Evolutionary conservation across 2,329 filamentous ascomycete species (phyloP), one percentile per base, ranked within the genome.

Genomic region (Zymoseptoria crescenta): DNA sequence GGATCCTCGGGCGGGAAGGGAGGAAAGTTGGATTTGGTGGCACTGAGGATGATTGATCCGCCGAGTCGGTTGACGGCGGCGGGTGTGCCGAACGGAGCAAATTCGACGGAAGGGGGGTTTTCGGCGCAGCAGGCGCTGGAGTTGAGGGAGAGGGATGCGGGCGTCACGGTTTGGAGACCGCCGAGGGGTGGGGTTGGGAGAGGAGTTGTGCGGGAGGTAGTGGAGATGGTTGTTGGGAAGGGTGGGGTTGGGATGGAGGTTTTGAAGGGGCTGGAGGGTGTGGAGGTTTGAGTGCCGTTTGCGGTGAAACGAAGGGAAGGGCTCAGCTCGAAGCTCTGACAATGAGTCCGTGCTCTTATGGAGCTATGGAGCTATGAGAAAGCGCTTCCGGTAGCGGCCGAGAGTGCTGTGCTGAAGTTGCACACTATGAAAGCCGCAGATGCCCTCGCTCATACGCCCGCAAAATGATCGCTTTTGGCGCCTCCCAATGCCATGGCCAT

Each of bases 221-320:
- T 95, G 61, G 84, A 87, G 72, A 84, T 87, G 72, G 88, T 91
- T 30, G 73, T 96, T 59, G 84, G 88, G 70, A 84, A 82, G 67
- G 88, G 88, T 0, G 91, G 91, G 35, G 87, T 96, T 28, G 91
- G 88, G 3, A 86, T 92, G 65, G 93, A 96, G 73, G 88, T 96
- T 5, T 79, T 97, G 70, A 85, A 87, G 62, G 92, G 88, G 0
- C 75, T 97, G 65, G 87, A 92, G 62, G 84, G 81, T 19, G 89
- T 94, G 51, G 87, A 91, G 60, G 66, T 61, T 28, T 74, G 70
- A 74, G 49, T 20, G 24, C 24, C 24, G 24, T 45, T 10, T 4
- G 35, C 35, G 35, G 35, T 4, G 2, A 27, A n/a, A 19, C 20
- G 24, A 27, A 19, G 5, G 8, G 24, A 19, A 21, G 10, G n/a